Percentiles rank a stretch among this genome's conserved stretches.
These are phyloP conservation scores for Rhododendron vialii DNA, from an alignment of 148 eudicot species.

Conservation along the genomic window DNA sequence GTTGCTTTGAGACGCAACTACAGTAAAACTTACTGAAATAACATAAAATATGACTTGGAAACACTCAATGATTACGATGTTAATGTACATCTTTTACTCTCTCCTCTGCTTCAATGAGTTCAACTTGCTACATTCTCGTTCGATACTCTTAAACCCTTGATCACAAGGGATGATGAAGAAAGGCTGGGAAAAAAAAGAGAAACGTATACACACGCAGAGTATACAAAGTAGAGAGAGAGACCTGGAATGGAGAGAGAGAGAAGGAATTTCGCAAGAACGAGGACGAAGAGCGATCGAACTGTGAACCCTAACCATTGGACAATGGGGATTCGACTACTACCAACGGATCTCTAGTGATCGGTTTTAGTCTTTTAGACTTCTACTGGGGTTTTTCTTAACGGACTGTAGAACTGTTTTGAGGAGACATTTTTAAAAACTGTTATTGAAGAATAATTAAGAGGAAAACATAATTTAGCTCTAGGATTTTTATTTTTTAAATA, in stretches of 20 bases:
- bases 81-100: not conserved
- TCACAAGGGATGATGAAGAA: not conserved
- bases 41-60: not conserved
- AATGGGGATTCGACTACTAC: no score
- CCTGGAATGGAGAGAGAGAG: not conserved
- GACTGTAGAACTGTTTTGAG: no score
- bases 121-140: not conserved
- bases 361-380: no score
- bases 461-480: no score
- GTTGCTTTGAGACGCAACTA: no score
- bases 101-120: not conserved
- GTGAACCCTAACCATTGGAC: not conserved
- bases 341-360: no score
- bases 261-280: not conserved
- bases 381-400: no score
- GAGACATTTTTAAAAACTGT: no score
- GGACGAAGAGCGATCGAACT: not conserved
- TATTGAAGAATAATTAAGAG: no score
- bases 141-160: not conserved
- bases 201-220: not conserved
- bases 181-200: not conserved
- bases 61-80: not conserved
- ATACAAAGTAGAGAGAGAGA: not conserved
- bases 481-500: no score
- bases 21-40: not conserved